A percentile compares a stretch with the other conserved stretches of the same genome.
phyloP scores from a whole-genome alignment of 2,329 filamentous ascomycete genomes.

The Aplosporella prunicola region DNA sequence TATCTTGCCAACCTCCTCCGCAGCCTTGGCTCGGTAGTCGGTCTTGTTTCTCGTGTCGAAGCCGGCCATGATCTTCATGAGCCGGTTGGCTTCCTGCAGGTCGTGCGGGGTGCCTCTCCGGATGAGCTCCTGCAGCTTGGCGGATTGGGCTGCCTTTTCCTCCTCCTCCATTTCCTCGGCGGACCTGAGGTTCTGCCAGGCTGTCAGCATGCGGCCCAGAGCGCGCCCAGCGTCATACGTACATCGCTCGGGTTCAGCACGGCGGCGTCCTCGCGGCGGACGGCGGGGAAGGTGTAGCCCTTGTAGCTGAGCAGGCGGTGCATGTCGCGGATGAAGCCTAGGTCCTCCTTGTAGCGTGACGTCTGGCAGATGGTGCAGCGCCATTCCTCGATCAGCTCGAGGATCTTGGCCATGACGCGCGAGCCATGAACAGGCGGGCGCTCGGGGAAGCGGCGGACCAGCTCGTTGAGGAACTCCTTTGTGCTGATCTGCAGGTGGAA shows the following conservation, averaged over 20 bases:
- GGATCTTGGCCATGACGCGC: conserved; percentile 81
- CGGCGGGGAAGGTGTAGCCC: conserved; percentile 89
- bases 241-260: conserved; percentile 96
- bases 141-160: conserved; percentile 85
- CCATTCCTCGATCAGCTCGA: conserved; percentile 98
- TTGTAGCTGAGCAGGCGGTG: conserved; percentile 92
- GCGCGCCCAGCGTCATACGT: conserved; percentile 34
- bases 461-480: conserved; percentile 97
- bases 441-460: conserved; percentile 92
- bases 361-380: conserved; percentile 96
- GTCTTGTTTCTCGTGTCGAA: conserved; percentile 94
- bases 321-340: conserved; percentile 97
- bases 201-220: conserved; percentile 15
- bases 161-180: conserved; percentile 99
- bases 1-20: conserved; percentile 87
- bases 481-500: conserved; percentile 98
- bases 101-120: conserved; percentile 85
- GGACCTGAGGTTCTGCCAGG: conserved; percentile 73
- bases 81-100: conserved; percentile 87
- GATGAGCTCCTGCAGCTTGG: conserved; percentile 96
- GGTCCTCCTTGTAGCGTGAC: conserved; percentile 90
- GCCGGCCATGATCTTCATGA: conserved; percentile 99
- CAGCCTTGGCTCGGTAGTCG: conserved; percentile 94
- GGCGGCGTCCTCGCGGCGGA: conserved; percentile 86
- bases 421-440: conserved; percentile 77